Percentiles rank a stretch among this genome's conserved stretches.
phyloP scores from a whole-genome alignment of 768 basidiomycete species.

The Pulveroboletus sp. region DNA sequence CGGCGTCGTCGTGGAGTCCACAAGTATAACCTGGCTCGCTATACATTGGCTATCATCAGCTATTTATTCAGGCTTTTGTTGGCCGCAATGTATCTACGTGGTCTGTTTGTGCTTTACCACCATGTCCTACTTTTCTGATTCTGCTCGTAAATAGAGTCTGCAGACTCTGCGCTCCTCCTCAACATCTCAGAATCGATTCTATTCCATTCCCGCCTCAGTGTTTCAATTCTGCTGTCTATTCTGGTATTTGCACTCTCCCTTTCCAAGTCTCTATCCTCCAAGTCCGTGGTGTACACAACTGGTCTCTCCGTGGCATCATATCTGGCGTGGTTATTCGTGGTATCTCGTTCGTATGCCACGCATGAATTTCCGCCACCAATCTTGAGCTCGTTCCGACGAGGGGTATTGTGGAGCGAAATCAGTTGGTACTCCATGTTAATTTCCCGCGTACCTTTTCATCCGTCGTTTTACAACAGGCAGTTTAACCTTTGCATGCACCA shows the following conservation, averaged over 20 bases:
- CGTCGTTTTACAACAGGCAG: constrained; percentile 37
- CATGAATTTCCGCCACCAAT: constrained; percentile 37
- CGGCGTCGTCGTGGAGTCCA: constrained; percentile 48
- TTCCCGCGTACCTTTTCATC: constrained; percentile 2
- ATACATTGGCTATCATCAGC: constrained; percentile 40
- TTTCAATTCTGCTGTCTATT: constrained; percentile 40
- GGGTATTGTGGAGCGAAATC: constrained; percentile 58
- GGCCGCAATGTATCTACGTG: constrained; percentile 59
- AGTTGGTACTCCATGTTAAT: constrained; percentile 39
- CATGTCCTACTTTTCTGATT: constrained; percentile 3
- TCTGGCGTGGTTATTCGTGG: constrained; percentile 53
- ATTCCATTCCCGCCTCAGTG: constrained; percentile 34
- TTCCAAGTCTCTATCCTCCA: constrained; percentile 51
- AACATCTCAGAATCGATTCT: constrained; percentile 34
- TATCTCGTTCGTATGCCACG: constrained; percentile 47
- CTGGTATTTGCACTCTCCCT: constrained; percentile 48
- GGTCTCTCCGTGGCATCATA: constrained; percentile 58
- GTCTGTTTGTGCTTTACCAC: constrained; percentile 37
- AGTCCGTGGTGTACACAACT: constrained; percentile 50
- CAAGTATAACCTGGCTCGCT: constrained; percentile 41
- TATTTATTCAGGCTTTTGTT: constrained; percentile 46
- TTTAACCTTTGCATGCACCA: constrained; percentile 60
- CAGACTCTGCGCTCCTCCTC: constrained; percentile 47
- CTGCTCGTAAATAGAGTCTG: constrained; percentile 41
- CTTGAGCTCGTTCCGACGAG: constrained; percentile 37